Evolutionary conservation across 129 eudicot species (phyloP).

Genomic region (Gnaphalium uliginosum): DNA sequence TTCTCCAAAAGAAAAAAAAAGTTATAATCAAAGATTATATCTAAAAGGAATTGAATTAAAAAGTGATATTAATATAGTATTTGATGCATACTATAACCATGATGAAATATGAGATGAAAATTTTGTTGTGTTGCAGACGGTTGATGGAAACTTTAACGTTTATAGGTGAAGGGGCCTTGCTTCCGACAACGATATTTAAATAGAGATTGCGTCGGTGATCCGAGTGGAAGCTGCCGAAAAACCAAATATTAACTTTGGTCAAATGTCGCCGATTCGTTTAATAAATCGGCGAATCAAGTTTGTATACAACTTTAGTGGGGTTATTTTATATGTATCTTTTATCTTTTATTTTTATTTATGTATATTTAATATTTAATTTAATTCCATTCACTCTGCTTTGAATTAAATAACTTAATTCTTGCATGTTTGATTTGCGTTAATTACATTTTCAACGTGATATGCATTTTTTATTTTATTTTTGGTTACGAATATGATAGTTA

Average conservation of each 20-base stretch:
- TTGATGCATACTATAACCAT: too few relatives aligned
- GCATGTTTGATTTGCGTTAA: neutral
- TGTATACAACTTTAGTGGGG: too few relatives aligned
- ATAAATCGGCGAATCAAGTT: neutral
- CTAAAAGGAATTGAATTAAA: too few relatives aligned
- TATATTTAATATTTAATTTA: neutral
- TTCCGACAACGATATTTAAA: conserved; percentile 31
- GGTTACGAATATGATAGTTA: too few relatives aligned
- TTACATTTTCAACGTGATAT: neutral
- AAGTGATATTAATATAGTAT: too few relatives aligned
- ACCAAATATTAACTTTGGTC: conserved; percentile 20
- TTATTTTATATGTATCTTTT: too few relatives aligned
- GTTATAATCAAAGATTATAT: too few relatives aligned
- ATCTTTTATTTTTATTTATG: neutral
- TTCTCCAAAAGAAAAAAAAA: too few relatives aligned
- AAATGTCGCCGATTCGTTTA: conserved; percentile 3
- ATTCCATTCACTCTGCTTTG: neutral
- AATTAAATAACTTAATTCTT: neutral
- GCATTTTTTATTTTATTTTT: neutral
- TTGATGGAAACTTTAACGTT: conserved; percentile 29
- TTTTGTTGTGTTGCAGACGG: conserved; percentile 11
- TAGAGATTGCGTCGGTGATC: conserved; percentile 38
- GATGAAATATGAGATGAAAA: neutral
- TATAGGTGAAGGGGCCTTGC: conserved; percentile 25
- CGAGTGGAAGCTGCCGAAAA: conserved; percentile 23